A percentile compares a stretch with the other conserved stretches of the same genome.
These are phyloP conservation scores for Plasmodium sp. DNA, from an alignment of 169 alveolate species.

Conservation along the genomic window DNA sequence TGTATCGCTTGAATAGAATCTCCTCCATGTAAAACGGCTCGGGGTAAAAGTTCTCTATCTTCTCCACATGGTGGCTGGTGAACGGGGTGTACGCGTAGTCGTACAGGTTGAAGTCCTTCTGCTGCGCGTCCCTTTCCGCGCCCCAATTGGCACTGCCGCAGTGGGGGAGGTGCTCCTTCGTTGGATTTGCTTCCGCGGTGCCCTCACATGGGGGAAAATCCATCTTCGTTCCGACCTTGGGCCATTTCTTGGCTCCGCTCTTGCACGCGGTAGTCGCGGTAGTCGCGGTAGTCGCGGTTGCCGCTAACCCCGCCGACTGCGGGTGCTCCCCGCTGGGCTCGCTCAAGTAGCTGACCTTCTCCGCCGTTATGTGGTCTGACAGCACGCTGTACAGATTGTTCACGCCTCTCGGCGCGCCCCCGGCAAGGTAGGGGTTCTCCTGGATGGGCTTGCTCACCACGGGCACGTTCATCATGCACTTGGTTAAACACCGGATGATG, in stretches of 20 bases:
- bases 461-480: slow-evolving; percentile 75
- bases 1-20: slow-evolving; percentile 38
- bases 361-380: slow-evolving; percentile 55
- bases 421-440: slow-evolving; percentile 37
- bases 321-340: not conserved
- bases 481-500: slow-evolving; percentile 68
- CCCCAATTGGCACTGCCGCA: not conserved
- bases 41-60: slow-evolving; percentile 21
- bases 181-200: not conserved
- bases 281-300: not conserved
- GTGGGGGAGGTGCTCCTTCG: not conserved
- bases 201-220: not conserved
- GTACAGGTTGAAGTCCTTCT: slow-evolving; percentile 11
- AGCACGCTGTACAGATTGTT: slow-evolving; percentile 1
- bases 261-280: not conserved
- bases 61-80: slow-evolving; percentile 9
- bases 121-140: not conserved
- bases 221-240: not conserved
- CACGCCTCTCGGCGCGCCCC: not conserved
- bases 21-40: slow-evolving; percentile 67
- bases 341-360: slow-evolving; percentile 56
- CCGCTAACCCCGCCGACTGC: not conserved
- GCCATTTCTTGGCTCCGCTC: not conserved
- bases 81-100: slow-evolving; percentile 56
- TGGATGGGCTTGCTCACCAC: slow-evolving; percentile 72